phyloP scores from a whole-genome alignment of 1,139 yeast species.

The Pichia sp. region DNA sequence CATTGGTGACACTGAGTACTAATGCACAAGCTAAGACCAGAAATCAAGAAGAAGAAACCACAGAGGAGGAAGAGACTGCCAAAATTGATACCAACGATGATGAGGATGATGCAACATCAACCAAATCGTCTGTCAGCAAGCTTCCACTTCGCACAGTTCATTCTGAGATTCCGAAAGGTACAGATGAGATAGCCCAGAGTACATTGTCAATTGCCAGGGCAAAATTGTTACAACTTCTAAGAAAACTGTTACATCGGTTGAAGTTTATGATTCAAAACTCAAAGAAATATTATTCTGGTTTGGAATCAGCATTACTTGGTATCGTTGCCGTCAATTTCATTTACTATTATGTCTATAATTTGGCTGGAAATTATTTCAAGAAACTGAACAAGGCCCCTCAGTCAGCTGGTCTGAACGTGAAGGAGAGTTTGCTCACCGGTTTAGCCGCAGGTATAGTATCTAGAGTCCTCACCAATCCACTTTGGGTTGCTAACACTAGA shows the following conservation, averaged over 20 bases:
- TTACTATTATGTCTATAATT: slow-evolving; percentile 87
- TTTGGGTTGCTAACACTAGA: slow-evolving; percentile 93
- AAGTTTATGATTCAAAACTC: slow-evolving; percentile 9
- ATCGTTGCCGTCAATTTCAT: slow-evolving; percentile 81
- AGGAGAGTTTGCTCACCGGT: slow-evolving; percentile 75
- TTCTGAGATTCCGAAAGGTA: background rate
- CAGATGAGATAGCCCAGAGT: background rate
- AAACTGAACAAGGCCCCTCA: slow-evolving; percentile 17
- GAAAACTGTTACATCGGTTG: slow-evolving; percentile 7
- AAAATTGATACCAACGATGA: slow-evolving; percentile 1
- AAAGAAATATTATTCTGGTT: slow-evolving; percentile 61
- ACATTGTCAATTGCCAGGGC: background rate
- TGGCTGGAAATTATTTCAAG: slow-evolving; percentile 25
- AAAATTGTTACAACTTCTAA: background rate
- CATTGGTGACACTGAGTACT: slow-evolving; percentile 78
- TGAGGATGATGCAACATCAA: background rate
- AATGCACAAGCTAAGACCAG: slow-evolving; percentile 63
- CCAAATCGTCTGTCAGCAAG: slow-evolving; percentile 8
- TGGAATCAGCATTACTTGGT: slow-evolving; percentile 84
- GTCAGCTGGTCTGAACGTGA: slow-evolving; percentile 47
- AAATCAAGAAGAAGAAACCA: slow-evolving; percentile 23
- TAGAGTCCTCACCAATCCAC: slow-evolving; percentile 82
- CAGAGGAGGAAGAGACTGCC: slow-evolving; percentile 17
- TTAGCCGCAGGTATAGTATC: slow-evolving; percentile 87
- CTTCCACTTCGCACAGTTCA: slow-evolving; percentile 6